Evolutionary conservation across 2,329 filamentous ascomycete genomes (phyloP), one percentile per base, ranked within the genome.

Genomic region (Thielaviopsis ethacetica): DNA sequence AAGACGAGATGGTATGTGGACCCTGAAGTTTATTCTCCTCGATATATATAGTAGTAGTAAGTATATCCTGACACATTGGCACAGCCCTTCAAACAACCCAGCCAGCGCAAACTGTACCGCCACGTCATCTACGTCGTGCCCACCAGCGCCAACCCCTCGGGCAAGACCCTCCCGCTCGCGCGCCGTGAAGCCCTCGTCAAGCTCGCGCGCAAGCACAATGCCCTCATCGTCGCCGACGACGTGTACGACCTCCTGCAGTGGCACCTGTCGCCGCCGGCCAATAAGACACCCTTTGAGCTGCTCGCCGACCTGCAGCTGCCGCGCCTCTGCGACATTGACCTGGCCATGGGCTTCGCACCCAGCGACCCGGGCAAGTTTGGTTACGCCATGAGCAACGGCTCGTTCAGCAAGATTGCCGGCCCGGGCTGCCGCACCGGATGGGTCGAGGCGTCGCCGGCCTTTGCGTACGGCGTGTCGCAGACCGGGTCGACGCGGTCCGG

Each of bases 161-260:
- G 85, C 30, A 85, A 85, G 66, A 90, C 88, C 2, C 91, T 94
- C 83, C 82, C 84, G 15, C 70, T 89, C 3, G 68, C 71, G 19
- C 79, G 85, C 27, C 80, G 93, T 3, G 72, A 83, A 63, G 74
- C 74, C 12, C 76, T 97, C 3, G 82, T 97, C 24, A 73, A 75
- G n/a, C 71, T 96, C 6, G 91, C 91, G 0, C 79, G 91, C 59
- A 75, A 83, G 61, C 82, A 85, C 68, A 84, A 97, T 68, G 88
- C 88, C 6, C 77, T 97, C n/a, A 71, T 96, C 59, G 77, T 96
- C 27, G 81, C 81, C 54, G 91, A 97, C 71, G 93, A 98, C 69
- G 90, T 97, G 10, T 98, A 98, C 68, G 91, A 97, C 69, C 85
- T 91, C 64, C 76, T 97, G 5, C 86, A 91, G 68, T 96, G 90